Base-by-base conservation (phyloP, 225 moss, liverwort and hornwort species). In the Polytrichum formosum region DNA sequence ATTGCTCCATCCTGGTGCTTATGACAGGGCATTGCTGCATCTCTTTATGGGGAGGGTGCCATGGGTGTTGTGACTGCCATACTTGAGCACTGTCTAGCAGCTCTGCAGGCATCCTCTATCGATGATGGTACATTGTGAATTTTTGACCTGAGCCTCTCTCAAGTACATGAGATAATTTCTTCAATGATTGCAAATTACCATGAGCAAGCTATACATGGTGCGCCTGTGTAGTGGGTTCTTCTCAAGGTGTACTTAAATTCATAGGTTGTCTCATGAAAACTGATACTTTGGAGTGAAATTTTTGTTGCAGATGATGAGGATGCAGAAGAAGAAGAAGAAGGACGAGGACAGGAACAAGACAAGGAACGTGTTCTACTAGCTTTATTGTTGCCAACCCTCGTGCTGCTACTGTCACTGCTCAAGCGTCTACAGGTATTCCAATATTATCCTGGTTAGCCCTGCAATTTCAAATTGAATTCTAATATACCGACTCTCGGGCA, bases 11-110 rank as follows among this genome's bases (percentile, higher is more conserved):
- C 72, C 53, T 69, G 63, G 69, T 71, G 46, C 70, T 46, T 67
- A 71, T 22, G 80, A 74, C 84, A 97, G 97, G 88, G 91, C 70
- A 84, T 92, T 76, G 87, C 94, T 66, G 87, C 92, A 66, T 79
- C 86, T 71, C 87, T 98, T 63, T 92, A 87, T 75, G 94, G 92
- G 84, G 98, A 98, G 69, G 91, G 94, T 80, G 98, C 91, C 37
- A 85, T 91, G 85, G 85, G 78, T 71, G 78, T 90, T 70, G 87
- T 90, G 67, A 74, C 67, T 79, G 68, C 84, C 60, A 67, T 88
- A 63, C 79, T 98, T 28, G 91, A 94, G 76, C 91, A 94, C 54
- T 92, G 91, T 80, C 78, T 88, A 75, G 75, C 80, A 66, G 78
- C 88, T 66, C 85, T 98, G 67, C 86, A 87, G 56, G 68, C 83